Evolutionary conservation across 768 basidiomycete genomes (phyloP).

Genomic region (Clitopilus passeckerianus): DNA sequence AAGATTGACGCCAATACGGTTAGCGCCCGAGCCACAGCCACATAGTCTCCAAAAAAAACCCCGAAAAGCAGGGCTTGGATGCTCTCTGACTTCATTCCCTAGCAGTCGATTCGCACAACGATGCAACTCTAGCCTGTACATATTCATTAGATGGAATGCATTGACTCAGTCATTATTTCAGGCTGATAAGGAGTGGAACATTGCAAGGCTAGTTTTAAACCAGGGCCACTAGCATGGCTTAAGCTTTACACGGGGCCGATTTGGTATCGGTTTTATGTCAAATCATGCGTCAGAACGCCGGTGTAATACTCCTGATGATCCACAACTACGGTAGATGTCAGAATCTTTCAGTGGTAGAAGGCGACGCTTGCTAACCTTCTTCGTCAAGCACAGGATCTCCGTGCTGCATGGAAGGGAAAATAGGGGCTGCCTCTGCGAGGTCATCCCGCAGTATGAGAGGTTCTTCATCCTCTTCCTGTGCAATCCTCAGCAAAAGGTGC

Average conservation of each 20-base stretch:
- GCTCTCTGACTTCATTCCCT: no score
- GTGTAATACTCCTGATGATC: background rate
- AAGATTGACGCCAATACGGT: no score
- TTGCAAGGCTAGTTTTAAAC: no score
- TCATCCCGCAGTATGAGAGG: background rate
- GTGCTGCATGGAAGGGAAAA: background rate
- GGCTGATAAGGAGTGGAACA: no score
- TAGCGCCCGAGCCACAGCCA: no score
- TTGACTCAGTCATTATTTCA: no score
- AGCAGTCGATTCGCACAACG: no score
- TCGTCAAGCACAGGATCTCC: background rate
- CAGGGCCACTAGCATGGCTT: no score
- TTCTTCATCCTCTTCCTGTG: background rate
- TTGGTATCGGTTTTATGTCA: background rate
- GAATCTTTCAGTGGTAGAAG: background rate
- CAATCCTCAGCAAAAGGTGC: background rate
- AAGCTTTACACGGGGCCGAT: background rate
- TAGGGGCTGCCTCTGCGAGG: background rate
- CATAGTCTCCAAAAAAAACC: no score
- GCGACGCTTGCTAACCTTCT: background rate
- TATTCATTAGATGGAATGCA: no score
- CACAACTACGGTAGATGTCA: background rate
- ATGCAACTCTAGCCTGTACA: no score
- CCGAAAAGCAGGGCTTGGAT: no score
- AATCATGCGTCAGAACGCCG: background rate